Evolutionary conservation across 2,329 filamentous ascomycete genomes (phyloP).

Genomic region (Acrocalymma vagum): DNA sequence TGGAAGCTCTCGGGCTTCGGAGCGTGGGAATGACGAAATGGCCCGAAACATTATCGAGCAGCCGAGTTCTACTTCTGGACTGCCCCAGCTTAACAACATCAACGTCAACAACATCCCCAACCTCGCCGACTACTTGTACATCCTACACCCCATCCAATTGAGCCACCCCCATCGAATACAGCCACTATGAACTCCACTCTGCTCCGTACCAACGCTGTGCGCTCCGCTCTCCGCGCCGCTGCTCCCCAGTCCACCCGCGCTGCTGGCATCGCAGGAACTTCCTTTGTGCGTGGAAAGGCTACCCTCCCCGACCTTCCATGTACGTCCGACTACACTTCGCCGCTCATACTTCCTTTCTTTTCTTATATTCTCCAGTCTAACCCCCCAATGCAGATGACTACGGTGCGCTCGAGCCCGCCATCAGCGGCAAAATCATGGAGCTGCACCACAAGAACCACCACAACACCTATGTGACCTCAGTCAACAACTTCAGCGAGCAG

Average conservation of each 20-base stretch:
- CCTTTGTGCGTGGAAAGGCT: slow-evolving; percentile 85
- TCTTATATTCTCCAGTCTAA: slow-evolving; percentile 16
- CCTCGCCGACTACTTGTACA: slow-evolving; percentile 7
- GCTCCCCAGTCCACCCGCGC: slow-evolving; percentile 67
- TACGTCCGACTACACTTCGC: slow-evolving; percentile 51
- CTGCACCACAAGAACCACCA: slow-evolving; percentile 95
- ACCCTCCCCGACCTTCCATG: slow-evolving; percentile 89
- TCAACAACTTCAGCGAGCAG: slow-evolving; percentile 82
- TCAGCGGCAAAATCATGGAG: slow-evolving; percentile 95
- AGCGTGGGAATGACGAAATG: slow-evolving; percentile 36
- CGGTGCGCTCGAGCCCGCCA: slow-evolving; percentile 83
- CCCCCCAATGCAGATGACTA: slow-evolving; percentile 77
- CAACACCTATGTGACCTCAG: slow-evolving; percentile 89
- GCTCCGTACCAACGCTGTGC: slow-evolving; percentile 74
- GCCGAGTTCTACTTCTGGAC: too few relatives aligned
- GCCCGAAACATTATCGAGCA: slow-evolving; percentile 21
- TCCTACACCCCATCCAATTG: slow-evolving; percentile 29
- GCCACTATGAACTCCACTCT: slow-evolving; percentile 77
- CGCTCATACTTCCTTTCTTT: too few relatives aligned
- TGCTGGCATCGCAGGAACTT: slow-evolving; percentile 73
- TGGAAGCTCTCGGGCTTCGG: slow-evolving; percentile 24
- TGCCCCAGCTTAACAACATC: slow-evolving; percentile 13
- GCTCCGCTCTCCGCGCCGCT: slow-evolving; percentile 75
- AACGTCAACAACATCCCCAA: slow-evolving; percentile 6
- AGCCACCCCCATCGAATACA: slow-evolving; percentile 25